Evolutionary conservation across 2,329 filamentous ascomycete genomes (phyloP), one percentile per base, ranked within the genome.

Genomic region (Hirsutella rhossiliensis): DNA sequence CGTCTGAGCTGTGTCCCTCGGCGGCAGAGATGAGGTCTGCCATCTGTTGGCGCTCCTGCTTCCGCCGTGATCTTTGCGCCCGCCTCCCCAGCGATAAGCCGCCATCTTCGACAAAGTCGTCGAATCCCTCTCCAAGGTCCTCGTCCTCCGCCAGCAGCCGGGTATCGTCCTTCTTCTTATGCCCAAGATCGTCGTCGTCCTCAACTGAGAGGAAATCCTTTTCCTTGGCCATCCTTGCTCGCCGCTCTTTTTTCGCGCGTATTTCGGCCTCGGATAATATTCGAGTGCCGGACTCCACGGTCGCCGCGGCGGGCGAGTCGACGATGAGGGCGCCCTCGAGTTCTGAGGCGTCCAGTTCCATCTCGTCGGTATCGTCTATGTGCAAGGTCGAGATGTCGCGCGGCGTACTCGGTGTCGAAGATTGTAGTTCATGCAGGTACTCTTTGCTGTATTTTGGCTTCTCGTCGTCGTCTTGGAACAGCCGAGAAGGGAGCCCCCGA

Each of bases 51-150:
- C 85, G 78, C 28, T 85, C 77, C 38, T 73, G 75, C 43, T 71
- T 72, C 41, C 75, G 69, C 0, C 77, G 82, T 52, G 87, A 85
- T 18, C 76, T 78, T 62, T 92, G 86, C 0, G 87, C 87, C 48
- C 84, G 85, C 48, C 75, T 79, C 30, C 88, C 87, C 0, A 96
- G 70, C 1, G 85, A 77, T 11, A 96, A 76, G 8, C 78, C 78
- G 9, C 85, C 87, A 57, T 95, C 87, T 36, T 92, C 85, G 9
- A 92, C 86, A 54, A 86, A 95, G 44, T 90, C 83, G 47, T 97
- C 90, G 53, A 94, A 97, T 0, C 88, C 89, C 64, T 97, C 92
- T 32, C 85, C 86, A 0, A 96, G 75, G 56, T 97, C 87, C 58
- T 97, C 90, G 54, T 97, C 90, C 30, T 96, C 88, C 37, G 74